Base-by-base conservation (phyloP, 768 basidiomycete genomes). In the Collybia sp. region DNA sequence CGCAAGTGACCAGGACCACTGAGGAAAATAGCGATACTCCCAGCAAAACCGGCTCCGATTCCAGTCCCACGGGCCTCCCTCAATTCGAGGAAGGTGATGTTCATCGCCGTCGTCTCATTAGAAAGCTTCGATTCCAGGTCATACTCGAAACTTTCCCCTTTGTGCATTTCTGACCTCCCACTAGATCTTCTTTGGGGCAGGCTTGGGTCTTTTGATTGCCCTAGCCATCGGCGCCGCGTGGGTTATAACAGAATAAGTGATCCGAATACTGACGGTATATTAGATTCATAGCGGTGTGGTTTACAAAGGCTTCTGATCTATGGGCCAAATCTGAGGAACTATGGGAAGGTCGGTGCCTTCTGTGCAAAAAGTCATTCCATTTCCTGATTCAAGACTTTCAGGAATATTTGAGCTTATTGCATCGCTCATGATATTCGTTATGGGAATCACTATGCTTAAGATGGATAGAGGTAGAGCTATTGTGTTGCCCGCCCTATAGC, bases 391-490 rank as follows among this genome's bases (percentile, higher is more conserved):
- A 37, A 35, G 25, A 35, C 20, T 16, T 20, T 40, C 33, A 34
- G 85, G 82, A 19, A 73, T 80, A 49, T 90, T 88, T 58, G 68
- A 81, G 52, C 64, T 89, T 46, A 72, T 91, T 44, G 87, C 87
- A 0, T 62, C 81, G 10, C 46, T 91, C 55, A 81, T 96, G 77
- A 93, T 96, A 58, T 90, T 93, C 63, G 72, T 86, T 59, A 95
- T 97, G 92, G 93, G 91, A 2, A 58, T 97, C 33, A 85, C 87
- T 31, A 94, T 98, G 88, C 80, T 99, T 49, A 93, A 90, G 61
- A 84, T 99, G 79, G 94, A 98, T 64, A 76, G 85, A 58, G 75
- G 73, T 71, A 56, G 38, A 43, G 6, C 17, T 37, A 37, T 37
- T 8, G 18, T 9, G n/a, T 12, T n/a, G n/a, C 19, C 4, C n/a